phyloP scores from a whole-genome alignment of 768 basidiomycete species.

The Lactifluus echinatus region DNA sequence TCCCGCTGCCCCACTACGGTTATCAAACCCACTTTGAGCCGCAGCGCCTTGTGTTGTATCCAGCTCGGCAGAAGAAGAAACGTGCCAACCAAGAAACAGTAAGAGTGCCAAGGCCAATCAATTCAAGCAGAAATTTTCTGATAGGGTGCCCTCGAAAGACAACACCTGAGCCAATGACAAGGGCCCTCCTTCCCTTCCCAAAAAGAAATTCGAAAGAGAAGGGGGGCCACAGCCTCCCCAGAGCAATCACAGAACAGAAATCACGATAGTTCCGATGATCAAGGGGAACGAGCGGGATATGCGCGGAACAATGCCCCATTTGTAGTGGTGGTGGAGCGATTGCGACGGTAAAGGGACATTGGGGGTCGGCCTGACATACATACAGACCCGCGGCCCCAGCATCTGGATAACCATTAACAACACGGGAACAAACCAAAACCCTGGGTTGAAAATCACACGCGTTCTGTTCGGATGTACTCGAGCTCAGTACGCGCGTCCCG shows the following conservation, averaged over 20 bases:
- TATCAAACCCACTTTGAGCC: slow-evolving; percentile 5
- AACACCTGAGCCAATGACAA: not conserved
- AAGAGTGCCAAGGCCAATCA: not conserved
- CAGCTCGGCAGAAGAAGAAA: not conserved
- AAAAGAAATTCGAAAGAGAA: slow-evolving; percentile 3
- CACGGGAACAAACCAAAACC: not conserved
- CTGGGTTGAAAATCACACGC: not conserved
- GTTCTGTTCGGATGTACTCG: not conserved
- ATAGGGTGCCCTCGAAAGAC: too few species aligned
- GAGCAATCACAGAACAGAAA: not conserved
- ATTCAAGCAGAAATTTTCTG: too few species aligned
- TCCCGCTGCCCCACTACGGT: not conserved
- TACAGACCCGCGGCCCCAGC: not conserved
- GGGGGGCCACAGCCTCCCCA: not conserved
- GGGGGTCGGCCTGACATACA: too few species aligned
- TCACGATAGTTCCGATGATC: too few species aligned
- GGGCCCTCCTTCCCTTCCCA: slow-evolving; percentile 1
- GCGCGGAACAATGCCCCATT: too few species aligned
- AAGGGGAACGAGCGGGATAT: not conserved
- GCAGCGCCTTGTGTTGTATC: not conserved
- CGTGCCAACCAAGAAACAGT: too few species aligned
- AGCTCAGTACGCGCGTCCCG: not conserved
- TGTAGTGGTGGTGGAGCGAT: not conserved
- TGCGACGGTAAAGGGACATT: too few species aligned
- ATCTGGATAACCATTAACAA: too few species aligned